Base-by-base conservation (phyloP, 2,329 filamentous ascomycete species). In the Penicillium sp. region DNA sequence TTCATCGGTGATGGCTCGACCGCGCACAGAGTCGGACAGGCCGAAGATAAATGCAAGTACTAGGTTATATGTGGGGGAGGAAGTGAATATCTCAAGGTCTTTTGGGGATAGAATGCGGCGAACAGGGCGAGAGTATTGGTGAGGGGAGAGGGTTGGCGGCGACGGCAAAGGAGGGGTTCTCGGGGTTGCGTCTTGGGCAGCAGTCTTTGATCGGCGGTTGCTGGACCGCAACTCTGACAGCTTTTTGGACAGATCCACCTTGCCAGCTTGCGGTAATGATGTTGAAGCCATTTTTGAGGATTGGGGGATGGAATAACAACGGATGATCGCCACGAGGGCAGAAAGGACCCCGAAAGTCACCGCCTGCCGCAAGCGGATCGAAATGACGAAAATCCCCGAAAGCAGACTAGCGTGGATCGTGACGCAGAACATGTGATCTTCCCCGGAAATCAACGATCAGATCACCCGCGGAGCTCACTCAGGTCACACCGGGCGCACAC, bases 31-130 rank as follows among this genome's bases (percentile, higher is more conserved):
- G 63, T 96, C 92, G 40, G 91, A 86, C 20, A 99, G 83, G 9
- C 83, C 82, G 71, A 96, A 96, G 55, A 96, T 80, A 74, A 96
- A 99, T 18, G 89, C 84, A 51, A 89, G 77, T 39, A 99, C 81
- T 36, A 97, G 81, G 7, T 78, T 79, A 70, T 89, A 88, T 6
- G 92, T 87, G 0, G 86, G 79, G 0, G 92, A 96, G 0, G 82
- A 75, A 16, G 91, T 80, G 64, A 97, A 99, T 4, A 90, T 74
- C 16, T 89, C 80, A 68, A 95, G 92, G 61, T 99, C 94, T 44
- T 82, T 77, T 2, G 79, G 78, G 3, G 91, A 92, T 11, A 99
- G 76, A 46, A 99, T 97, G 8, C 92, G 83, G 54, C 92, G 82
- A 11, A 79, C 82, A 0, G 94, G 94, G 5, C 76, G 76, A 51